phyloP scores from a whole-genome alignment of 1,139 yeast genomes.

The Debaryomyces fabryi region DNA sequence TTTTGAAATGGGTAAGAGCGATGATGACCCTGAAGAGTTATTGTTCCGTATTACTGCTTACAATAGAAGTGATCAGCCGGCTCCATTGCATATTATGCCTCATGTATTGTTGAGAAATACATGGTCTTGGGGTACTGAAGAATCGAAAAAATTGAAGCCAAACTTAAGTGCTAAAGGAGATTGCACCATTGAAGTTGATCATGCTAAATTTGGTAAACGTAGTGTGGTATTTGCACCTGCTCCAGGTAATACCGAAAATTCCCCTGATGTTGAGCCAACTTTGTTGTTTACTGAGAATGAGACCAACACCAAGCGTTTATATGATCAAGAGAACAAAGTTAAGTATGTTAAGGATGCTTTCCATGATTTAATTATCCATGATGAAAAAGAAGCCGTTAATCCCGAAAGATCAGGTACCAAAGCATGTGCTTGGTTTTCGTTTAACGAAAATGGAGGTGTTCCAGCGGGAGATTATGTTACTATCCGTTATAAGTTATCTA shows the following conservation, averaged over 20 bases:
- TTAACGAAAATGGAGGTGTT: conserved; percentile 74
- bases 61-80: conserved; percentile 80
- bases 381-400: conserved; percentile 61
- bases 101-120: conserved; percentile 88
- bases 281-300: conserved; percentile 88
- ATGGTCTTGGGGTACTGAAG: conserved; percentile 85
- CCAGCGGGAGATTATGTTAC: conserved; percentile 92
- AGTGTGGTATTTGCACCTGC: conserved; percentile 81
- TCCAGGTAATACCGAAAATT: conserved; percentile 67
- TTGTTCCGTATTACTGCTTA: conserved; percentile 87
- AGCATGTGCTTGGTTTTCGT: conserved; percentile 79
- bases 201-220: conserved; percentile 73
- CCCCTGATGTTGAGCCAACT: conserved; percentile 73
- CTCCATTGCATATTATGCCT: conserved; percentile 86
- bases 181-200: conserved; percentile 60
- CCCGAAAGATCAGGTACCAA: conserved; percentile 70
- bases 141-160: conserved; percentile 55
- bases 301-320: conserved; percentile 73
- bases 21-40: conserved; percentile 78
- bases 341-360: conserved; percentile 85
- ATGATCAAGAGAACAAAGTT: conserved; percentile 58
- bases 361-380: conserved; percentile 78
- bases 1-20: conserved; percentile 89
- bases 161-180: conserved; percentile 46
- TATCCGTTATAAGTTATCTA: conserved; percentile 74